Evolutionary conservation across 1,284 basidiomycete genomes (phyloP), one percentile per base, ranked within the genome.

Genomic region (Rhodotorula sp.): DNA sequence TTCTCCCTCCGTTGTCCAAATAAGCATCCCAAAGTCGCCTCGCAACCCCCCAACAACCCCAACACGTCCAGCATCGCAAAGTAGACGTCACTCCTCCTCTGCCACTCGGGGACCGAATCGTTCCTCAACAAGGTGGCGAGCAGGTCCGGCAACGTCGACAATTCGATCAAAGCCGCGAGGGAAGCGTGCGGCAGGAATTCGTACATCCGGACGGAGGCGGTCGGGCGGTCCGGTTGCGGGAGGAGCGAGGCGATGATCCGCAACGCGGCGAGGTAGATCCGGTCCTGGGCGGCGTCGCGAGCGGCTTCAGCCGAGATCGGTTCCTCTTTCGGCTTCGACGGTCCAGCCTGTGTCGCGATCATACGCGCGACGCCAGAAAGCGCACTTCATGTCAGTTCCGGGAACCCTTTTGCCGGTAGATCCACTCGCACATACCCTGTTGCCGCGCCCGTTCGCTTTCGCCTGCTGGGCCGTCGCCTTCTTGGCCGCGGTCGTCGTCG

Each of bases 31-130:
- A 87, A 80, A 0, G 84, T 86, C 14, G 86, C 80, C 76, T 87
- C 85, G 69, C 84, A 85, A 70, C 86, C 85, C 5, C 83, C 84
- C 80, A 87, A 81, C n/a, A 84, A 81, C 49, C 83, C 82, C 39
- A 87, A 79, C 14, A 87, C 79, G 18, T 78, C 81, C 8, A 87
- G 78, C 83, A 85, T 84, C 8, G 84, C 83, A 66, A 85, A 80
- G 74, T 87, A 87, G 26, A 83, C 81, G 21, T 84, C 82, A 66
- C 81, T 83, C 31, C 86, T 83, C 4, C 81, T 73, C 39, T 82
- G 84, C 86, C 86, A 87, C 71, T 87, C 86, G 3, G 81, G 84
- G 18, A 87, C 83, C 0, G 85, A 86, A 77, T 87, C 86, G 75
- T 87, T 87, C 23, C 86, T 82, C 29, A 87, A 80, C 18, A 87